Evolutionary conservation across 1,284 basidiomycete genomes (phyloP), one percentile per base, ranked within the genome.

Genomic region (Marasmius tenuissimus): DNA sequence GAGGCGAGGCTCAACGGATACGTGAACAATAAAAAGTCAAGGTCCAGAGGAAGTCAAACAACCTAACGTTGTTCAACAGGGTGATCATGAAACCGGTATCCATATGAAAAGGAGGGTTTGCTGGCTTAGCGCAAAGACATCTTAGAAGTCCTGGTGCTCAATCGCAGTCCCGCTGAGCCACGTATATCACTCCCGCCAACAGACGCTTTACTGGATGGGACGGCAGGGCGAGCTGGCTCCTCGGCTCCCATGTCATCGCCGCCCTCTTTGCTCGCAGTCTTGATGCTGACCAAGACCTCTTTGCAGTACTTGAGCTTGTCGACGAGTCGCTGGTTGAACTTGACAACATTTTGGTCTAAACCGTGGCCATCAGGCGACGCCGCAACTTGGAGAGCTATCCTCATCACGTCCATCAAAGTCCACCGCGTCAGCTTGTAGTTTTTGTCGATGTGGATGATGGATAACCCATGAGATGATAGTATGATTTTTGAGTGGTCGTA

Each of bases 401-500:
- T 77, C 79, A 97, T 88, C 60, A 98, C 78, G 61, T 91, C 86
- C 53, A 82, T 82, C 54, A 98, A 80, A 11, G 86, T 84, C 82
- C 88, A 93, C 33, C 89, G 88, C 45, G 87, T 87, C 70, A 96
- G 78, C 53, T 83, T 81, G 76, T 94, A 94, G 70, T 91, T 85
- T 76, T 93, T 94, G 81, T 95, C 93, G 70, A 98, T 96, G 73
- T 96, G 88, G 3, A 93, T 92, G 52, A 98, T 81, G 14, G 91
- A 78, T 22, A 91, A 80, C 0, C 92, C 96, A 38, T 89, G 81
- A 1, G 87, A 85, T 7, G 94, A 94, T 58, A 98, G 80, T 63
- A 99, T 89, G 61, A 98, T 78, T 75, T 99, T 99, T 45, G 93
- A 92, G 79, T 99, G 97, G 77, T 99, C 97, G 76, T 94, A 94